Conservation (phyloP, 2,329 filamentous ascomycete genomes). For the Coleophoma cylindrospora region DNA sequence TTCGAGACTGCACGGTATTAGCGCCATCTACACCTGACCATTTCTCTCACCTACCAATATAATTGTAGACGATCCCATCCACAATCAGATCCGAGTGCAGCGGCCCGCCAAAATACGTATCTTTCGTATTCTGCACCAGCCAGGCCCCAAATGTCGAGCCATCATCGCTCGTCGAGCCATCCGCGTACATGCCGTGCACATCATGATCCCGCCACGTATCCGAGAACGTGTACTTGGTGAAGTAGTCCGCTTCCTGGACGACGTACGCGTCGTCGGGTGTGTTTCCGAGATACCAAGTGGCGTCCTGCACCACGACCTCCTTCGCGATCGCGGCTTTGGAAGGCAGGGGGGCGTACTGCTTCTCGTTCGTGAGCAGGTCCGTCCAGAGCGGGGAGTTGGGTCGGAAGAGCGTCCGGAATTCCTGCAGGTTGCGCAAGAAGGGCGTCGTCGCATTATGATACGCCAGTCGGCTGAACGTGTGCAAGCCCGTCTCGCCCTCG, state of each 20-base stretch:
- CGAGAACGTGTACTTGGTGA: constrained; percentile 61
- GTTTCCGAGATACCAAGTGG: constrained; percentile 56
- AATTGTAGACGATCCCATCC: constrained; percentile 63
- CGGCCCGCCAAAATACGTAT: constrained; percentile 58
- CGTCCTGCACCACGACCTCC: constrained; percentile 53
- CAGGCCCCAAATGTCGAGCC: constrained; percentile 53
- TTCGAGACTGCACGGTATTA: constrained; percentile 42
- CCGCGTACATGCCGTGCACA: constrained; percentile 50
- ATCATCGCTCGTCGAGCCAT: constrained; percentile 43
- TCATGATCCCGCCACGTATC: constrained; percentile 53
- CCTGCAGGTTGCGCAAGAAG: constrained; percentile 52
- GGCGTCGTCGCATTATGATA: constrained; percentile 54
- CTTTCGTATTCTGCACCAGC: constrained; percentile 60
- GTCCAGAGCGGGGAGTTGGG: constrained; percentile 58
- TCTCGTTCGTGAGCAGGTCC: constrained; percentile 51
- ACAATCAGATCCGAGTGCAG: constrained; percentile 58
- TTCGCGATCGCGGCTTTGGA: constrained; percentile 34
- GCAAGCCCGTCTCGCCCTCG: constrained; percentile 57
- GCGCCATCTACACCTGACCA: background rate
- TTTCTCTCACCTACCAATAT: constrained; percentile 32
- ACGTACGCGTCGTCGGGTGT: constrained; percentile 50
- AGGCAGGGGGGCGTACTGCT: constrained; percentile 48
- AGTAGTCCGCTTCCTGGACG: constrained; percentile 51
- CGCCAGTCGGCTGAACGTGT: constrained; percentile 53
- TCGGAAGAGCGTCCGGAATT: constrained; percentile 56